Evolutionary conservation across 139 green algal species (phyloP), one percentile per base, ranked within the genome.

Genomic region (Gonium pectorale): DNA sequence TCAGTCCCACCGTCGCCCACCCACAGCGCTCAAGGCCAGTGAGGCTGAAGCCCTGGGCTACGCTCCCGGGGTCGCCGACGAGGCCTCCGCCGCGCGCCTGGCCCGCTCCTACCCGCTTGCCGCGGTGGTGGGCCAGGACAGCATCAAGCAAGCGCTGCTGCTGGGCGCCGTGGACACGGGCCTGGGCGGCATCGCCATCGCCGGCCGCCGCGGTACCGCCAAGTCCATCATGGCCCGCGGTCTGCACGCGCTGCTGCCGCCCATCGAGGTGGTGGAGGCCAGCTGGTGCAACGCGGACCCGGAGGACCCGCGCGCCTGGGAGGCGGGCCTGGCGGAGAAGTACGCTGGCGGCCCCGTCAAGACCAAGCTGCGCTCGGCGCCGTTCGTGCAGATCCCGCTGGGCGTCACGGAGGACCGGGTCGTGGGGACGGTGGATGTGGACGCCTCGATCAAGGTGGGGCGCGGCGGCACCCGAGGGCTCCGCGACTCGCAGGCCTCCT

Each of bases 351-450:
- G 70, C n/a, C 81, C 94, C 64, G 44, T 95, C 9, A 81, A 81
- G 54, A 43, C 56, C 26, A 86, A 90, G 31, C 86, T 99, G 8
- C 84, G 89, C 3, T 88, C 94, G 27, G 92, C 96, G 3, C 97
- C 97, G 5, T 99, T 99, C 90, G 94, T 99, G 40, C 97, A 99
- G 90, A 97, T 99, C 62, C 97, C 97, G 4, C 92, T 99, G 67
- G 97, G 97, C 1, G 96, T 99, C n/a, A 99, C 97, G 1, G 97
- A 99, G 92, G 97, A 99, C 91, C 90, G 97, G 0, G 91, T 99
- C 64, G 94, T 99, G 83, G 97, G 97, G 69, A 99, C 97, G 4
- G 97, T 99, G 24, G 97, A 99, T 90, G 98, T 99, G 79, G 97
- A 99, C 89, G 95, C 95, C 37, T 98, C 95, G 71, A 98, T 99